Evolutionary conservation across 116 monocot species (phyloP).

Genomic region (Iris pallida): DNA sequence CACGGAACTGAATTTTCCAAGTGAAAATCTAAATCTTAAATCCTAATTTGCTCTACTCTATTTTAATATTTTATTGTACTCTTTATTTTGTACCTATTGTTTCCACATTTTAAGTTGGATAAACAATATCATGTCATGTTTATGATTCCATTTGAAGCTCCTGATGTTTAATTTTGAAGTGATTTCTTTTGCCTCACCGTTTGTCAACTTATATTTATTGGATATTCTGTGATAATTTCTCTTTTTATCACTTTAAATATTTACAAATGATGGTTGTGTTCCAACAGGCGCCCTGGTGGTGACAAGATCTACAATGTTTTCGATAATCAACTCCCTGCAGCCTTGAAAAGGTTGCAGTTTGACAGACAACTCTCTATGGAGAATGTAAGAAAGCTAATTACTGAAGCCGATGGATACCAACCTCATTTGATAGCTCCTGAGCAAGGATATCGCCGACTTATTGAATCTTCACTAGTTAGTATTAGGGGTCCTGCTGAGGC

Average conservation of each 20-base stretch:
- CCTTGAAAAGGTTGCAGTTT: conserved; percentile 52
- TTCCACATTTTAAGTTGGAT: too few species aligned
- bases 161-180: background rate
- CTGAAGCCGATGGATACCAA: conserved; percentile 62
- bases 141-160: background rate
- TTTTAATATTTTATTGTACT: too few species aligned
- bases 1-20: too few species aligned
- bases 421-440: conserved; percentile 67
- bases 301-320: conserved; percentile 57
- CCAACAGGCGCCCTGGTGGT: conserved; percentile 53
- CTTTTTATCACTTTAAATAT: background rate
- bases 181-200: too few species aligned
- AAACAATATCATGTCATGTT: too few species aligned
- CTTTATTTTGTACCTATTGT: too few species aligned
- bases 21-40: too few species aligned
- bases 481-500: conserved; percentile 62
- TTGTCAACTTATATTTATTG: too few species aligned
- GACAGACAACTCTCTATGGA: conserved; percentile 57
- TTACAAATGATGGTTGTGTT: background rate
- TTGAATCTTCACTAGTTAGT: conserved; percentile 46
- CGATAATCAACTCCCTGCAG: conserved; percentile 56
- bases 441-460: conserved; percentile 61
- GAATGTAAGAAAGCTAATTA: conserved; percentile 55
- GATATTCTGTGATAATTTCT: background rate
- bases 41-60: too few species aligned